phyloP scores from a whole-genome alignment of 495 filamentous ascomycete species.

The Xylaria flabelliformis region DNA sequence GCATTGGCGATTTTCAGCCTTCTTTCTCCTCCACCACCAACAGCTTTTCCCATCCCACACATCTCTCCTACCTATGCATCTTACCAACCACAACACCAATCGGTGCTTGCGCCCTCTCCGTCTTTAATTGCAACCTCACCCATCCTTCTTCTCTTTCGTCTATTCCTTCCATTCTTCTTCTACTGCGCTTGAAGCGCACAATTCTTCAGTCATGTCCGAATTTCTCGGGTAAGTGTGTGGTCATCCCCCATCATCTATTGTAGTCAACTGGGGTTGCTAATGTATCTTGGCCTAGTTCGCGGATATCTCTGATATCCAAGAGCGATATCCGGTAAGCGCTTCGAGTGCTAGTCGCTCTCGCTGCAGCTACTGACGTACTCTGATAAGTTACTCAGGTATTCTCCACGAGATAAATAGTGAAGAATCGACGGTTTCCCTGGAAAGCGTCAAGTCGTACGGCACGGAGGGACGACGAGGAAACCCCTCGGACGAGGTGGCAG shows the following conservation, averaged over 20 bases:
- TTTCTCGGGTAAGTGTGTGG: slow-evolving; percentile 54
- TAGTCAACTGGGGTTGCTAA: slow-evolving; percentile 33
- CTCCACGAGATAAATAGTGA: slow-evolving; percentile 98
- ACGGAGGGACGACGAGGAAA: slow-evolving; percentile 86
- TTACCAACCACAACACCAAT: slow-evolving; percentile 18
- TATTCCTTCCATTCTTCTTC: slow-evolving; percentile 24
- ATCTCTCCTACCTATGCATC: slow-evolving; percentile 16
- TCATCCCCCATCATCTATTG: neutral
- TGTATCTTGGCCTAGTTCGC: slow-evolving; percentile 56
- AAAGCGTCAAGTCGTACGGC: slow-evolving; percentile 91
- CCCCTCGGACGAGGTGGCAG: slow-evolving; percentile 78
- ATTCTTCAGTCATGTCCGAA: slow-evolving; percentile 53
- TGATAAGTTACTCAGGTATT: slow-evolving; percentile 84
- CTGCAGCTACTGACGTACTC: slow-evolving; percentile 38
- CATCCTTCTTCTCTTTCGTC: slow-evolving; percentile 6
- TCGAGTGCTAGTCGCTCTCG: slow-evolving; percentile 19
- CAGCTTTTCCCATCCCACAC: slow-evolving; percentile 28
- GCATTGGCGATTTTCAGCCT: slow-evolving; percentile 26
- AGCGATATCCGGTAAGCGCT: slow-evolving; percentile 87
- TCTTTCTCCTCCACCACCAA: slow-evolving; percentile 25
- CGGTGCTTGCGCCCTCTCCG: slow-evolving; percentile 23
- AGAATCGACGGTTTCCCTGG: slow-evolving; percentile 91
- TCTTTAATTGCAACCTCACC: slow-evolving; percentile 1
- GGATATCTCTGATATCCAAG: slow-evolving; percentile 91
- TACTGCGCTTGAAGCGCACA: slow-evolving; percentile 38